Conservation (phyloP, 345 rosid genomes). For the Capsella bursapastoris region DNA sequence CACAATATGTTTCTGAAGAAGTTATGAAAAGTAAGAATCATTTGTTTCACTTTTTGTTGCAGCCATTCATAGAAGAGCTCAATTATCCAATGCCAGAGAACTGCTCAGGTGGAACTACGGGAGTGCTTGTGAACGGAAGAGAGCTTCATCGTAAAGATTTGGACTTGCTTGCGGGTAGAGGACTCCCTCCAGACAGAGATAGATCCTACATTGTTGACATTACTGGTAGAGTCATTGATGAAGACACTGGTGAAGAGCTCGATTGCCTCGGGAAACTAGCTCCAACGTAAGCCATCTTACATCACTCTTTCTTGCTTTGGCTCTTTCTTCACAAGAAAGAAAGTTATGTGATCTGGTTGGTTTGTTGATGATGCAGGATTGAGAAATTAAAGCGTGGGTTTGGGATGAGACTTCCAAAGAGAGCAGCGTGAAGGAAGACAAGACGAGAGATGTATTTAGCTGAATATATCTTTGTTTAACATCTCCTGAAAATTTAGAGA, state of each 20-base stretch:
- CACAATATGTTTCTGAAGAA: neutral
- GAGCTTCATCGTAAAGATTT: conserved; percentile 87
- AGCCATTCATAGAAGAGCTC: conserved; percentile 91
- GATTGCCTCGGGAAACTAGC: conserved; percentile 93
- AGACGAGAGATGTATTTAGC: neutral
- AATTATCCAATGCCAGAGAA: conserved; percentile 73
- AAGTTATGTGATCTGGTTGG: neutral
- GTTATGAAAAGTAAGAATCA: neutral
- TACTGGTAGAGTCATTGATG: conserved; percentile 81
- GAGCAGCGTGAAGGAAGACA: conserved; percentile 42
- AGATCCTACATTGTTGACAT: conserved; percentile 79
- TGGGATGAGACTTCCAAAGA: conserved; percentile 78
- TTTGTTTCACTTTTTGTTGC: conserved; percentile 29
- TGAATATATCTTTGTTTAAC: conserved; percentile 1
- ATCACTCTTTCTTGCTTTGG: neutral
- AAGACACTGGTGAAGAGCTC: conserved; percentile 89
- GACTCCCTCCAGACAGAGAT: conserved; percentile 70
- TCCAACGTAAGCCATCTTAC: conserved; percentile 69
- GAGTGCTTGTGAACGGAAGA: conserved; percentile 85
- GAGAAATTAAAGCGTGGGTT: conserved; percentile 86
- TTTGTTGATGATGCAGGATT: conserved; percentile 51
- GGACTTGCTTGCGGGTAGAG: conserved; percentile 78
- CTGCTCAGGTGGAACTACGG: conserved; percentile 79
- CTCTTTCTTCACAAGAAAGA: neutral
- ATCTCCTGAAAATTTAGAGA: neutral